A percentile compares a stretch with the other conserved stretches of the same genome.
phyloP scores from a whole-genome alignment of 331 rosid species.

The Malus hybrid region DNA sequence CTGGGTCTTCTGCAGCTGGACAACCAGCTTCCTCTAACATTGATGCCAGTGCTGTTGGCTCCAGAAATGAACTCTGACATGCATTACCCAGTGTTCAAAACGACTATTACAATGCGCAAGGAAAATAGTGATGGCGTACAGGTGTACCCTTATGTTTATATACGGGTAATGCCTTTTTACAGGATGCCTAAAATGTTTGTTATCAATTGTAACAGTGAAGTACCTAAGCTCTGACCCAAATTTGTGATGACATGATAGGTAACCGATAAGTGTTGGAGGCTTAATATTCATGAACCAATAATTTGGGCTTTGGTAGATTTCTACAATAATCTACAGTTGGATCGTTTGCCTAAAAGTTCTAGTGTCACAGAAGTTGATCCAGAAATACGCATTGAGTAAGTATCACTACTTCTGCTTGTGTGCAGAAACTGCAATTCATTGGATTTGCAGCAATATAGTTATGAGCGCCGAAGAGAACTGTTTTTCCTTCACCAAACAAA shows the following conservation, averaged over 20 bases:
- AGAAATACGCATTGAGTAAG: constrained; percentile 88
- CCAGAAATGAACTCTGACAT: constrained; percentile 72
- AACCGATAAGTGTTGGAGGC: constrained; percentile 74
- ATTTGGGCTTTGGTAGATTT: constrained; percentile 87
- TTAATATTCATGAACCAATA: constrained; percentile 86
- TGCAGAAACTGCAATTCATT: neutral
- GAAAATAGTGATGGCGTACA: constrained; percentile 79
- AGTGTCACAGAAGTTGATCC: constrained; percentile 80
- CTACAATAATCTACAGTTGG: constrained; percentile 65
- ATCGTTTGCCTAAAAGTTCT: constrained; percentile 81
- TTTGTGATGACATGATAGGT: constrained; percentile 48
- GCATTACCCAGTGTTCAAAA: constrained; percentile 79
- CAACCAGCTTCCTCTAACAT: constrained; percentile 91
- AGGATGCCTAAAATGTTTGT: neutral
- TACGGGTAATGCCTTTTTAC: constrained; percentile 55
- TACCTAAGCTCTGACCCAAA: constrained; percentile 11
- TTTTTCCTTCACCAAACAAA: neutral
- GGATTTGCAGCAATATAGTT: neutral
- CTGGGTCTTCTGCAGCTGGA: constrained; percentile 86
- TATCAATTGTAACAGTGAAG: neutral
- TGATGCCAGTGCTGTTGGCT: constrained; percentile 89
- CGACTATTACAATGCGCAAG: constrained; percentile 75
- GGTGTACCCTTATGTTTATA: constrained; percentile 78
- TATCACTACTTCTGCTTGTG: neutral
- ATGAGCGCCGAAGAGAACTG: no score